Percentiles rank a stretch among this genome's conserved stretches.
Evolutionary conservation across 106 monocot genomes (phyloP).

Genomic region (Acorus calamus): DNA sequence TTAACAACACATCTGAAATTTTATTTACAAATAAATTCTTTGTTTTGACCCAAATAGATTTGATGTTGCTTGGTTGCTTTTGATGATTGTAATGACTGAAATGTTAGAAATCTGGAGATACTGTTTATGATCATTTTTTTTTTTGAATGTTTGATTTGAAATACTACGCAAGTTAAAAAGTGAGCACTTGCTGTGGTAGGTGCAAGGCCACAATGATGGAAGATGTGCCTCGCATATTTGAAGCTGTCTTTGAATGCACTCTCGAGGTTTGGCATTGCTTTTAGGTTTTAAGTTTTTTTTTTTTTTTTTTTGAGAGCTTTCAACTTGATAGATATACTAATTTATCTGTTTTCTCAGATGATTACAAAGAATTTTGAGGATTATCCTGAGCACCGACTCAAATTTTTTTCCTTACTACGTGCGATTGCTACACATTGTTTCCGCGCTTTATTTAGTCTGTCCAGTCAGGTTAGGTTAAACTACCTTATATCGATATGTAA

Average conservation of each 20-base stretch:
- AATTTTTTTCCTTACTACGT: conserved; percentile 83
- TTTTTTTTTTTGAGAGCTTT: too few species aligned
- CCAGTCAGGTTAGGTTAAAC: conserved; percentile 57
- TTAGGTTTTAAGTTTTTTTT: background rate
- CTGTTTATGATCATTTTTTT: too few species aligned
- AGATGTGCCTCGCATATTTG: conserved; percentile 88
- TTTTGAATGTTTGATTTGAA: too few species aligned
- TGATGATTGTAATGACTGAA: too few species aligned
- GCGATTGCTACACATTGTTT: conserved; percentile 97
- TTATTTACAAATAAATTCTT: too few species aligned
- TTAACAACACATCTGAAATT: too few species aligned
- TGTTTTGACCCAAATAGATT: too few species aligned
- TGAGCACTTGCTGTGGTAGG: conserved; percentile 11
- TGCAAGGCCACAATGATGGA: conserved; percentile 90
- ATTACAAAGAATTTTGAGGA: conserved; percentile 99
- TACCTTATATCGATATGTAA: background rate
- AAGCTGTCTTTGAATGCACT: conserved; percentile 96
- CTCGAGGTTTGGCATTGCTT: conserved; percentile 46
- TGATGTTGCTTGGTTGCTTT: too few species aligned
- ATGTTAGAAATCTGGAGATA: too few species aligned
- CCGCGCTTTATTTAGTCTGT: conserved; percentile 74
- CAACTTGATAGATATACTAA: too few species aligned
- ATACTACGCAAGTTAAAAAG: too few species aligned
- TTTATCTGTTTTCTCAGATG: conserved; percentile 40
- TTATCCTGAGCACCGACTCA: conserved; percentile 95